Evolutionary conservation across 139 green algal species (phyloP), one percentile per base, ranked within the genome.

Genomic region (Chlorella vulgaris): DNA sequence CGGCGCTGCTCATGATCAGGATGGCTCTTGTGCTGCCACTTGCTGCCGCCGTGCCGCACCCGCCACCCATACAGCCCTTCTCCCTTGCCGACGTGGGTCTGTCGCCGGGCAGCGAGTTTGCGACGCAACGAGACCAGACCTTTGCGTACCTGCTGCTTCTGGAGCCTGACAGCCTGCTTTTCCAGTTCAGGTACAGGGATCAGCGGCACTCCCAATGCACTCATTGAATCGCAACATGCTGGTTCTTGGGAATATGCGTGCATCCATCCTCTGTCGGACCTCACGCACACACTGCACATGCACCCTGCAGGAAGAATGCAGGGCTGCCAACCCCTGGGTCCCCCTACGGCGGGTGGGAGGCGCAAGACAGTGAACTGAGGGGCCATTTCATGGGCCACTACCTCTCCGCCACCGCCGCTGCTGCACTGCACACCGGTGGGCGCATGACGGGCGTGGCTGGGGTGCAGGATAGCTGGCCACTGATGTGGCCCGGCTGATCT

Each of bases 371-470:
- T 26, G 87, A 93, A 66, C 70, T 94, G 13, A 81, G 91, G 0
- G 89, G 91, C 6, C 89, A 94, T 43, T 94, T 93, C 62, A 85
- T 93, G 4, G 91, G 91, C 0, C 91, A 94, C 75, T 94, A 93
- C 65, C 62, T 94, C 0, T 90, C 84, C 1, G 91, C 85, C 0
- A 38, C 84, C 31, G 82, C 89, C 7, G 86, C 86, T 60, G 85
- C 85, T 38, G 84, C 39, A 3, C 26, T 75, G 13, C 42, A 77
- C 43, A 91, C 88, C 79, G 90, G 88, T 90, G 42, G 31, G 26
- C n/a, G 71, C 42, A 7, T 55, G 68, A 15, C 15, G 50, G 50
- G 19, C 15, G 15, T 28, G 50, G 50, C 15, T 19, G 50, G 50
- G 50, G 50, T 19, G 50, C 50, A 60, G 50, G 50, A 19, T n/a